Conservation (phyloP, 1,284 basidiomycete species). For the Cutaneotrichosporon curvatum region DNA sequence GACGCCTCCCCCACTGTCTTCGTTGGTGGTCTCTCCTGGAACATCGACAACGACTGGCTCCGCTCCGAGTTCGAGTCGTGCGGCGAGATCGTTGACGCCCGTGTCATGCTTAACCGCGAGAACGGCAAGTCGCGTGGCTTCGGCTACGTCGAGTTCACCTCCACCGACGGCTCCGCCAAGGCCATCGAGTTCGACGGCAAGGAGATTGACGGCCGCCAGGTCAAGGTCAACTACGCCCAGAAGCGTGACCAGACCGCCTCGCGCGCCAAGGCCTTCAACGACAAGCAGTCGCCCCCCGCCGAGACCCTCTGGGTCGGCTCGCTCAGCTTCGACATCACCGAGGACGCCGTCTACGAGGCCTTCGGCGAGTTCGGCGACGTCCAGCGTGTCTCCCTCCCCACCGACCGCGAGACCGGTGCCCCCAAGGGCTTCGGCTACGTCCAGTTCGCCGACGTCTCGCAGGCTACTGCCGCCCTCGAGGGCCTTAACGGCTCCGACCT, state of each 20-base stretch:
- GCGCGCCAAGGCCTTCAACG: slow-evolving; percentile 69
- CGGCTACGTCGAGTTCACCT: slow-evolving; percentile 84
- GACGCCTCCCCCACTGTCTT: slow-evolving; percentile 68
- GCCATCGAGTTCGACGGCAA: slow-evolving; percentile 67
- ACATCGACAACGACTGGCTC: slow-evolving; percentile 95
- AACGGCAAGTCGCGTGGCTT: slow-evolving; percentile 84
- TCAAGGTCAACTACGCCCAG: slow-evolving; percentile 75
- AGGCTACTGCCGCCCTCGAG: slow-evolving; percentile 74
- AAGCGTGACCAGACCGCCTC: slow-evolving; percentile 59
- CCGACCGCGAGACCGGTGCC: slow-evolving; percentile 81
- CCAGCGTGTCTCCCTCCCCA: slow-evolving; percentile 82
- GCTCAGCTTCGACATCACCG: slow-evolving; percentile 69
- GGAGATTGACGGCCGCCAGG: slow-evolving; percentile 84
- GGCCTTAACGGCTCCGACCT: slow-evolving; percentile 65
- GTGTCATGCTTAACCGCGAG: slow-evolving; percentile 85
- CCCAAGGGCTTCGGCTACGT: slow-evolving; percentile 98
- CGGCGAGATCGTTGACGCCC: slow-evolving; percentile 79
- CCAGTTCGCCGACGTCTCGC: slow-evolving; percentile 75
- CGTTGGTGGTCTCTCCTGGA: slow-evolving; percentile 92
- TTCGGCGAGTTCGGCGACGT: slow-evolving; percentile 88
- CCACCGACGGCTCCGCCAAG: slow-evolving; percentile 60
- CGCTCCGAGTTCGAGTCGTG: slow-evolving; percentile 81
- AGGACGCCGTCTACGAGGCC: slow-evolving; percentile 83
- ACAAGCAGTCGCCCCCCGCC: slow-evolving; percentile 63
- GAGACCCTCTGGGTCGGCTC: slow-evolving; percentile 84